These are phyloP conservation scores for Phaeosphaeriaceae sp. DNA, from an alignment of 2,329 filamentous ascomycete species.

Conservation along the genomic window DNA sequence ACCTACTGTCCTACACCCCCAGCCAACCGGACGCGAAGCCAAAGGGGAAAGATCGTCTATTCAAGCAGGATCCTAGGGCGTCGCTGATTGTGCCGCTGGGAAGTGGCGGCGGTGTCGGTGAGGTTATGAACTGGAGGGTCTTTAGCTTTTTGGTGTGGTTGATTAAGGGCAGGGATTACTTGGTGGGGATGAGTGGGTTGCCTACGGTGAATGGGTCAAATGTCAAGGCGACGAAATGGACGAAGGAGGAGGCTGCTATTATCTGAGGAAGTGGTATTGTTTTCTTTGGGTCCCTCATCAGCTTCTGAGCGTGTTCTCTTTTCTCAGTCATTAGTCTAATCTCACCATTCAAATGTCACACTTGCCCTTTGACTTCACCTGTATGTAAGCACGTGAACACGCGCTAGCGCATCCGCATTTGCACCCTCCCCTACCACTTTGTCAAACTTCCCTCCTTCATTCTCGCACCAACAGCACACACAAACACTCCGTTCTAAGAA, in stretches of 20 bases:
- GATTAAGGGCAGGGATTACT: slow-evolving; percentile 52
- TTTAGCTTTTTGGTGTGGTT: slow-evolving; percentile 49
- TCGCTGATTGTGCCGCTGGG: slow-evolving; percentile 43
- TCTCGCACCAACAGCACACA: too few relatives aligned
- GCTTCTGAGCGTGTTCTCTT: background rate
- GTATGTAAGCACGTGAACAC: background rate
- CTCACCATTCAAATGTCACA: background rate
- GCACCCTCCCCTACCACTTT: too few relatives aligned
- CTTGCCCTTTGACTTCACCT: background rate
- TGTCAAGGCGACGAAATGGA: slow-evolving; percentile 38
- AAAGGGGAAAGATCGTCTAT: slow-evolving; percentile 35
- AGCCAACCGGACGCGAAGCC: slow-evolving; percentile 24
- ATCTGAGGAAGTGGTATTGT: slow-evolving; percentile 15
- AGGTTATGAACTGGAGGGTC: slow-evolving; percentile 46
- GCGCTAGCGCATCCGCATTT: too few relatives aligned
- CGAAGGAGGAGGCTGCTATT: slow-evolving; percentile 27
- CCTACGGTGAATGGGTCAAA: slow-evolving; percentile 20
- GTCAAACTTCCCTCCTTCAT: too few relatives aligned
- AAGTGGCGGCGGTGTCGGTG: slow-evolving; percentile 42
- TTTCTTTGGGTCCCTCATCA: background rate
- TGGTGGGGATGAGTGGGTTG: slow-evolving; percentile 31
- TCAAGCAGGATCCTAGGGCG: slow-evolving; percentile 28
- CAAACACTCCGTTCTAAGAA: too few relatives aligned
- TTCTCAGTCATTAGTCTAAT: background rate
- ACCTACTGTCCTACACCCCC: slow-evolving; percentile 47